Evolutionary conservation across 2,329 filamentous ascomycete genomes (phyloP).

Genomic region (Pochonia chlamydosporia): DNA sequence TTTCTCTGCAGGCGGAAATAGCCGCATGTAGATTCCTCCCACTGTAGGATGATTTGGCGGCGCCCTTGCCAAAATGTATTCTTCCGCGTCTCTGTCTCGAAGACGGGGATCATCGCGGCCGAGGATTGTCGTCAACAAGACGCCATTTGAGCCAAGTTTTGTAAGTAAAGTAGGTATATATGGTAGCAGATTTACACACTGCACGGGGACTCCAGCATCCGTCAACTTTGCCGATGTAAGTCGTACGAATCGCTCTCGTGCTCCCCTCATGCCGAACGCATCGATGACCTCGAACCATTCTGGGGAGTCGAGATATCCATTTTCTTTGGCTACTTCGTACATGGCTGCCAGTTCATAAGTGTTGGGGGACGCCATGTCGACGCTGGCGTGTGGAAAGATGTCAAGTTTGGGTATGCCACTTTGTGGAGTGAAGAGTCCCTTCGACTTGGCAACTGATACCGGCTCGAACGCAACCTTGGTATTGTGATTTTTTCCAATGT

Average conservation of each 20-base stretch:
- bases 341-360: slow-evolving; percentile 74
- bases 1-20: slow-evolving; percentile 60
- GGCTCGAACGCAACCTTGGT: slow-evolving; percentile 77
- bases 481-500: slow-evolving; percentile 48
- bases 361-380: slow-evolving; percentile 79
- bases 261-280: slow-evolving; percentile 68
- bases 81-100: slow-evolving; percentile 52
- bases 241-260: slow-evolving; percentile 64
- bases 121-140: slow-evolving; percentile 69
- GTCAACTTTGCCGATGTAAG: slow-evolving; percentile 64
- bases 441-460: slow-evolving; percentile 76
- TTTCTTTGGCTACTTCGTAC: slow-evolving; percentile 61
- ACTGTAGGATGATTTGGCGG: slow-evolving; percentile 44
- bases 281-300: slow-evolving; percentile 80
- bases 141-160: slow-evolving; percentile 72
- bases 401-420: slow-evolving; percentile 32
- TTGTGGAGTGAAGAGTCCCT: slow-evolving; percentile 54
- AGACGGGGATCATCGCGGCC: slow-evolving; percentile 62
- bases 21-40: slow-evolving; percentile 76
- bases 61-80: slow-evolving; percentile 66
- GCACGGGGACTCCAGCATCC: slow-evolving; percentile 76
- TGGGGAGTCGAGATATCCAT: slow-evolving; percentile 61
- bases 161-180: slow-evolving; percentile 81
- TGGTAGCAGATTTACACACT: slow-evolving; percentile 77
- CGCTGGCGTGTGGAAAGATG: slow-evolving; percentile 55